These are phyloP conservation scores for Cladosporium halotolerans DNA, from an alignment of 2,329 filamentous ascomycete genomes.

Conservation along the genomic window DNA sequence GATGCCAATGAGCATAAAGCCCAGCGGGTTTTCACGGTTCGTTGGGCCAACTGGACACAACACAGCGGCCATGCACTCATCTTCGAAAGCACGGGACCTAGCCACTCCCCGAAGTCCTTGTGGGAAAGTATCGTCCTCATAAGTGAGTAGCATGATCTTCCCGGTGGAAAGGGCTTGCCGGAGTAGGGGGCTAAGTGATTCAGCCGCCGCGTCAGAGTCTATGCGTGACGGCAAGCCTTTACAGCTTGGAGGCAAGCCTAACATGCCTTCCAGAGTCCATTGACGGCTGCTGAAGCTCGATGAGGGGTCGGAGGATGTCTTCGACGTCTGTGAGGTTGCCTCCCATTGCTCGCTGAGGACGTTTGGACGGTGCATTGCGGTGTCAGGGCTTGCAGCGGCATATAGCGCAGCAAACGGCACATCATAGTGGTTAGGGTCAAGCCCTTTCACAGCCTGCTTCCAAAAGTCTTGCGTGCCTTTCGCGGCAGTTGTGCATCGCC, in stretches of 20 bases:
- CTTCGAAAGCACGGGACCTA: constrained; percentile 58
- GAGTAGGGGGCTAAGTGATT: constrained; percentile 71
- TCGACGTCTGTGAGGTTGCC: neutral
- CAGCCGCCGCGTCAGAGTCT: constrained; percentile 62
- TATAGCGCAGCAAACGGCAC: constrained; percentile 13
- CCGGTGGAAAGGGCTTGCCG: constrained; percentile 65
- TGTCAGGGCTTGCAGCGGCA: neutral
- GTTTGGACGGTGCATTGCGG: neutral
- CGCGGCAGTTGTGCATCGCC: constrained; percentile 65
- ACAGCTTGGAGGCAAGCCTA: constrained; percentile 63
- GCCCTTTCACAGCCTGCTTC: constrained; percentile 48
- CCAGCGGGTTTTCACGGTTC: constrained; percentile 15
- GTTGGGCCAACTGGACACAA: constrained; percentile 29
- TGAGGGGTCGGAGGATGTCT: neutral
- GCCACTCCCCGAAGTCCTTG: constrained; percentile 59
- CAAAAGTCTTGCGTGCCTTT: constrained; percentile 68
- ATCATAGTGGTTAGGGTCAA: constrained; percentile 12
- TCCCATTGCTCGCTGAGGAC: neutral
- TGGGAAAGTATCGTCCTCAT: constrained; percentile 59
- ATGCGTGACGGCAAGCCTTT: constrained; percentile 53
- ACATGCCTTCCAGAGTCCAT: constrained; percentile 15
- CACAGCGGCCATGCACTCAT: constrained; percentile 28
- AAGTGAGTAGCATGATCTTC: constrained; percentile 60
- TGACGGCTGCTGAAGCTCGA: neutral
- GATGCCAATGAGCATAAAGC: constrained; percentile 27